A percentile compares a stretch with the other conserved stretches of the same genome.
Conservation (phyloP, 1,284 basidiomycete genomes). For the Malassezia vespertilionis region DNA sequence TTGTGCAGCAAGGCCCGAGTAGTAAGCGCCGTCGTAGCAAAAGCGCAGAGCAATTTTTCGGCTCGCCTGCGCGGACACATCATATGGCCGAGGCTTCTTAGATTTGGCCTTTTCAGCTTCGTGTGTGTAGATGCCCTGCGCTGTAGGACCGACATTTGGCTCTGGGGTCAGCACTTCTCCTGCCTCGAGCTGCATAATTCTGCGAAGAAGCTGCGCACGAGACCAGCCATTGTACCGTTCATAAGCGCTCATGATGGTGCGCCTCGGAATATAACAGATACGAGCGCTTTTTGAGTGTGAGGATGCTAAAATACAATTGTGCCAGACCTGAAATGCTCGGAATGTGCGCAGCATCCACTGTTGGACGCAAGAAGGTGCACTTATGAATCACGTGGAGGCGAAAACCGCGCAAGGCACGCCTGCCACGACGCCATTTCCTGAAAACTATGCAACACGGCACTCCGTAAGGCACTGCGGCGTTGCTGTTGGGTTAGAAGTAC, state of each 20-base stretch:
- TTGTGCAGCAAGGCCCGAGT: constrained; percentile 67
- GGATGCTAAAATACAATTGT: background rate
- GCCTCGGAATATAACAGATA: no score
- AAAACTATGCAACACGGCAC: no score
- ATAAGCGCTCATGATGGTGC: constrained; percentile 23
- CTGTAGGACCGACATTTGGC: no score
- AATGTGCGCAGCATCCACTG: background rate
- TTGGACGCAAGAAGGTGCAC: background rate
- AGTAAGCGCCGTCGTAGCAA: constrained; percentile 81
- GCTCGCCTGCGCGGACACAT: constrained; percentile 59
- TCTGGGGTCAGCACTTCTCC: background rate
- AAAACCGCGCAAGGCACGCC: no score
- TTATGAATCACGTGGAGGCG: background rate
- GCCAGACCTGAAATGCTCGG: no score
- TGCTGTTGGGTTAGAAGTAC: no score
- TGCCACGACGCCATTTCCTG: no score
- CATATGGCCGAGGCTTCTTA: constrained; percentile 49
- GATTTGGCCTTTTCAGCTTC: constrained; percentile 3
- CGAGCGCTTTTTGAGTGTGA: no score
- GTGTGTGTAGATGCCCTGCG: background rate
- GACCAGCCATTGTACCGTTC: constrained; percentile 27
- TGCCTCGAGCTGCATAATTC: constrained; percentile 31
- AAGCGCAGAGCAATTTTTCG: constrained; percentile 87
- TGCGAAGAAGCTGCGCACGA: constrained; percentile 21
- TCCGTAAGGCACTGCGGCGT: no score